These are phyloP conservation scores for Coemansia sp. DNA, from an alignment of 371 early-diverging fungal genomes.

Conservation along the genomic window DNA sequence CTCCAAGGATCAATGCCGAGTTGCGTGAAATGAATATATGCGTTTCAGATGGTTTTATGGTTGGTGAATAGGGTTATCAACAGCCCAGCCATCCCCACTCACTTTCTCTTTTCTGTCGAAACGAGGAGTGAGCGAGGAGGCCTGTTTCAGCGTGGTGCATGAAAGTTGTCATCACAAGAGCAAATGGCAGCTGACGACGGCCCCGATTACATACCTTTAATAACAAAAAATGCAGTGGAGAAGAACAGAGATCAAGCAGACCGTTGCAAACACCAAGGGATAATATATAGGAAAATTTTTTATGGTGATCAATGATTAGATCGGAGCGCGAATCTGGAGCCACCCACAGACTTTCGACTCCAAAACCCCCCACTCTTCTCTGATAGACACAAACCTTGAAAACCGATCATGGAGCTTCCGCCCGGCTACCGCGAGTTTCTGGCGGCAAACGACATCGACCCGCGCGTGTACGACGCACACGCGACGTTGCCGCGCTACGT, in stretches of 20 bases:
- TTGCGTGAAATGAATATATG: no score
- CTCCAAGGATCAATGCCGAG: no score
- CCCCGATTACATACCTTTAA: not conserved
- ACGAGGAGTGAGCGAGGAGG: not conserved
- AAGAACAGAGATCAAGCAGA: no score
- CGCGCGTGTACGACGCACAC: constrained; percentile 59
- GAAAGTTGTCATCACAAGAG: constrained; percentile 44
- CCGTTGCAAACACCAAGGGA: no score
- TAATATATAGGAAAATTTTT: no score
- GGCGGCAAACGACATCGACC: constrained; percentile 65
- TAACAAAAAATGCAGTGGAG: not conserved
- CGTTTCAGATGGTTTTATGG: not conserved
- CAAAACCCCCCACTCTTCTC: no score
- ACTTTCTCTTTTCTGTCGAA: not conserved
- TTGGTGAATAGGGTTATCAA: constrained; percentile 25
- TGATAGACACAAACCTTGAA: no score
- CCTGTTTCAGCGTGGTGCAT: constrained; percentile 48
- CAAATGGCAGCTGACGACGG: not conserved
- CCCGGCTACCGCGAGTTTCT: constrained; percentile 61
- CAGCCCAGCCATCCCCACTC: constrained; percentile 3
- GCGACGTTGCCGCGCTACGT: constrained; percentile 67
- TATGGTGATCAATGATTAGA: no score
- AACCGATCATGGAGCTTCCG: constrained; percentile 46
- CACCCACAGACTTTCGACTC: no score
- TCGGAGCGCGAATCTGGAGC: no score